Percentiles rank a stretch among this genome's conserved stretches.
Conservation (phyloP, 768 basidiomycete genomes). For the Rhizopogon salebrosus region DNA sequence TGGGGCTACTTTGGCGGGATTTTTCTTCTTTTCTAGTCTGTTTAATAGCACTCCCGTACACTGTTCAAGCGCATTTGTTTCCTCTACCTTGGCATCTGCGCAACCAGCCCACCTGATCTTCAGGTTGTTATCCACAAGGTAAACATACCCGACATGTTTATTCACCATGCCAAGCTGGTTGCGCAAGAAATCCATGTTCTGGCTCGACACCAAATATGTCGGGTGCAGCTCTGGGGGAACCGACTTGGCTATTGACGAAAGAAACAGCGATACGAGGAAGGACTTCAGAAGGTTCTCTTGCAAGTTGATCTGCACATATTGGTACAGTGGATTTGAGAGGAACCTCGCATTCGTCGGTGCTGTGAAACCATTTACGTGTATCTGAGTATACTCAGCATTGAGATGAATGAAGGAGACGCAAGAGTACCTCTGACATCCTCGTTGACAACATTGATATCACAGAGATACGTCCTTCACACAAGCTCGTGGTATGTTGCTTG, state of each 20-base stretch:
- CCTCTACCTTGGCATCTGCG: slow-evolving; percentile 74
- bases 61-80: slow-evolving; percentile 60
- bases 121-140: slow-evolving; percentile 78
- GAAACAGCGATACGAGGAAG: slow-evolving; percentile 80
- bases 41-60: slow-evolving; percentile 68
- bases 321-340: slow-evolving; percentile 53
- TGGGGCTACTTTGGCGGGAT: not conserved
- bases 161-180: slow-evolving; percentile 86
- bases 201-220: slow-evolving; percentile 74
- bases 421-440: slow-evolving; percentile 77
- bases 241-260: slow-evolving; percentile 62
- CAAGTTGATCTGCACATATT: slow-evolving; percentile 82
- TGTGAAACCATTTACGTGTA: slow-evolving; percentile 73
- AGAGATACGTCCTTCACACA: slow-evolving; percentile 73
- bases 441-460: slow-evolving; percentile 82
- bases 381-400: slow-evolving; percentile 34
- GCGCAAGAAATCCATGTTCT: slow-evolving; percentile 82
- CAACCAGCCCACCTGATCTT: slow-evolving; percentile 92
- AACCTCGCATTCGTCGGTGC: slow-evolving; percentile 50
- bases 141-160: slow-evolving; percentile 88
- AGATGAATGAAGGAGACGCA: not conserved
- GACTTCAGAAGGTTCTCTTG: slow-evolving; percentile 94
- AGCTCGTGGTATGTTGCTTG: slow-evolving; percentile 67
- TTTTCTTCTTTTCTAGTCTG: slow-evolving; percentile 36
- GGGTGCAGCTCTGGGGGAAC: slow-evolving; percentile 62